These are phyloP conservation scores for Sclerotinia borealis DNA, from an alignment of 2,329 filamentous ascomycete genomes.

Conservation along the genomic window DNA sequence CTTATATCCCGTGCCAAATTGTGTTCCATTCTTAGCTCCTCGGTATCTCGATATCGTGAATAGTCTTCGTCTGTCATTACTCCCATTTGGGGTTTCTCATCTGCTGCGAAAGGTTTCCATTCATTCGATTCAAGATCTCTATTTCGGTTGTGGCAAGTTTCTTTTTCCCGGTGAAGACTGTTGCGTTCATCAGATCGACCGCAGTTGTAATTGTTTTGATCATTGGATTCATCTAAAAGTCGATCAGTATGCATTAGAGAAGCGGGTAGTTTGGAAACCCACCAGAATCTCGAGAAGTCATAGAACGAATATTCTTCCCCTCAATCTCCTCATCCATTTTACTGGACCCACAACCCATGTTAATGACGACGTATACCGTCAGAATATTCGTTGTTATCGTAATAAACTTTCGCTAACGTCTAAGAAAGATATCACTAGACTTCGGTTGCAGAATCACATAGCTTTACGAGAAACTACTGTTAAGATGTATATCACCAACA, in stretches of 20 bases:
- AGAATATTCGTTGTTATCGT: background rate
- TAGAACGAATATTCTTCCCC: background rate
- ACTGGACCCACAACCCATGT: slow-evolving; percentile 4
- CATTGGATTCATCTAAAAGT: background rate
- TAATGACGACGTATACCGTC: too few relatives aligned
- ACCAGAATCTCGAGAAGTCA: background rate
- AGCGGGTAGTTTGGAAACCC: background rate
- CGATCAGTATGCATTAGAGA: background rate
- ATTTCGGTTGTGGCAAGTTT: background rate
- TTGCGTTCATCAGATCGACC: background rate
- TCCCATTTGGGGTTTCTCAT: background rate
- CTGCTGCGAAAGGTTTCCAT: background rate
- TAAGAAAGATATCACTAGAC: background rate
- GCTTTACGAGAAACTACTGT: background rate
- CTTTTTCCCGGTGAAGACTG: background rate
- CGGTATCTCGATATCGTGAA: background rate
- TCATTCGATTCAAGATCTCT: background rate
- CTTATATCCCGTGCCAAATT: background rate
- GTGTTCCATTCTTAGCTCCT: background rate
- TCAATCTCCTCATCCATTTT: background rate
- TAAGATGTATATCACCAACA: background rate
- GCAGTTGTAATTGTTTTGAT: background rate
- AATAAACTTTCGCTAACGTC: background rate
- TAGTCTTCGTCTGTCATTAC: slow-evolving; percentile 6
- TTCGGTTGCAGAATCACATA: background rate